A percentile compares a stretch with the other conserved stretches of the same genome.
Conservation (phyloP, 768 basidiomycete genomes). For the Coprinopsis marcescibilis region DNA sequence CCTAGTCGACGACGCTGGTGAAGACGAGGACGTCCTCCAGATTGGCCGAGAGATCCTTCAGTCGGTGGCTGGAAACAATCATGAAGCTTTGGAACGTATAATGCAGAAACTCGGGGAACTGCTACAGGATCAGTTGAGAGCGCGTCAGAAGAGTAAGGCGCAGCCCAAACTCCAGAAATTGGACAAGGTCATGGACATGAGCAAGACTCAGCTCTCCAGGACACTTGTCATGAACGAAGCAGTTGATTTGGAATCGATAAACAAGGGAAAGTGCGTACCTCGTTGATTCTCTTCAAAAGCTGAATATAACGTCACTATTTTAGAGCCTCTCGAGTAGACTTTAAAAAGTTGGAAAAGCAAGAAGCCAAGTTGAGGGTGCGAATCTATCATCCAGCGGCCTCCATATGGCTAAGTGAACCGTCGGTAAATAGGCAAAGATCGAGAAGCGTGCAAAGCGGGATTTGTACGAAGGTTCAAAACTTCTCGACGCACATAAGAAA, state of each 20-base stretch:
- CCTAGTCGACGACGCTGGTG: constrained; percentile 82
- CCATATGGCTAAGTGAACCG: constrained; percentile 5
- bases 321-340: constrained; percentile 83
- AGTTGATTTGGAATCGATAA: constrained; percentile 86
- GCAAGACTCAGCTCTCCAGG: constrained; percentile 71
- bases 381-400: constrained; percentile 6
- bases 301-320: constrained; percentile 14
- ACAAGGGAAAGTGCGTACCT: constrained; percentile 79
- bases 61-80: constrained; percentile 63
- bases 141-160: constrained; percentile 50
- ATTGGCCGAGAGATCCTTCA: constrained; percentile 68
- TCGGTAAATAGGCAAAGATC: constrained; percentile 71
- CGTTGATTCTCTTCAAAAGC: constrained; percentile 4
- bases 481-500: constrained; percentile 88
- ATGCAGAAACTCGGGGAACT: constrained; percentile 59
- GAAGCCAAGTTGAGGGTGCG: constrained; percentile 89
- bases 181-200: constrained; percentile 87
- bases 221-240: constrained; percentile 78
- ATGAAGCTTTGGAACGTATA: constrained; percentile 57
- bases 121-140: constrained; percentile 57
- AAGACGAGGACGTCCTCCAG: constrained; percentile 82
- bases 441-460: constrained; percentile 90
- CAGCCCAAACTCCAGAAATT: constrained; percentile 68
- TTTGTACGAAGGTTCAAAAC: constrained; percentile 93
- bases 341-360: constrained; percentile 94